Percentiles rank a stretch among this genome's conserved stretches.
phyloP scores from a whole-genome alignment of 441 rosid genomes.

The Isatis lusitanica region DNA sequence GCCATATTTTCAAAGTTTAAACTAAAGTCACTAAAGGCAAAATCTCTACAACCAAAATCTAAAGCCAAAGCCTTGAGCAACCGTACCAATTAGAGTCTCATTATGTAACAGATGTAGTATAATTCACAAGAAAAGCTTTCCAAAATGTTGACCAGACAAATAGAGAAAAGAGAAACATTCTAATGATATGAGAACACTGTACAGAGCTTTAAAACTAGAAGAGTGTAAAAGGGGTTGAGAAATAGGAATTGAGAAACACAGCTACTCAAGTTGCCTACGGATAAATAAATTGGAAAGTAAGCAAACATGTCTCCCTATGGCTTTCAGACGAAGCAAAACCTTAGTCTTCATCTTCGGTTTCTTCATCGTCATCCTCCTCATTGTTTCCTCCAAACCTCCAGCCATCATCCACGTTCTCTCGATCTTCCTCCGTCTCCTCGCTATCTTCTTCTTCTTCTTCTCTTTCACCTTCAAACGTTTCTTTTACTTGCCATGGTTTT shows the following conservation, averaged over 20 bases:
- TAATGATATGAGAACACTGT: background rate
- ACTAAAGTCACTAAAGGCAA: no score
- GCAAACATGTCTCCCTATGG: background rate
- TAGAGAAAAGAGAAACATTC: no score
- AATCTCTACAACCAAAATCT: no score
- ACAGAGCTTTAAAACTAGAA: conserved; percentile 3
- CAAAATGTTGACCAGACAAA: no score
- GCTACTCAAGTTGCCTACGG: background rate
- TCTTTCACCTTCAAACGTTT: conserved; percentile 43
- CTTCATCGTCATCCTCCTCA: conserved; percentile 81
- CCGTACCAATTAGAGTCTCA: no score
- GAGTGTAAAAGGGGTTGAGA: background rate
- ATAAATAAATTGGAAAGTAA: background rate
- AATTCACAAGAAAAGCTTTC: no score
- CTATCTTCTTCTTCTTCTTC: conserved; percentile 64
- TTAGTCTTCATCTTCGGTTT: conserved; percentile 88
- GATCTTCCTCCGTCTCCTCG: conserved; percentile 91
- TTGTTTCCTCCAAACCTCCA: conserved; percentile 75
- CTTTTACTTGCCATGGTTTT: conserved; percentile 64
- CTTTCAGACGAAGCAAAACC: conserved; percentile 11
- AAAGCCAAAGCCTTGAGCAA: no score
- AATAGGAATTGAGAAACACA: background rate
- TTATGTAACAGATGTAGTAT: no score
- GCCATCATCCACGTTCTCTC: conserved; percentile 76
- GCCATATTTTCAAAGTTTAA: no score